Percentiles rank a stretch among this genome's conserved stretches.
phyloP scores from a whole-genome alignment of 495 filamentous ascomycete genomes.

The Aspergillus avenaceus region DNA sequence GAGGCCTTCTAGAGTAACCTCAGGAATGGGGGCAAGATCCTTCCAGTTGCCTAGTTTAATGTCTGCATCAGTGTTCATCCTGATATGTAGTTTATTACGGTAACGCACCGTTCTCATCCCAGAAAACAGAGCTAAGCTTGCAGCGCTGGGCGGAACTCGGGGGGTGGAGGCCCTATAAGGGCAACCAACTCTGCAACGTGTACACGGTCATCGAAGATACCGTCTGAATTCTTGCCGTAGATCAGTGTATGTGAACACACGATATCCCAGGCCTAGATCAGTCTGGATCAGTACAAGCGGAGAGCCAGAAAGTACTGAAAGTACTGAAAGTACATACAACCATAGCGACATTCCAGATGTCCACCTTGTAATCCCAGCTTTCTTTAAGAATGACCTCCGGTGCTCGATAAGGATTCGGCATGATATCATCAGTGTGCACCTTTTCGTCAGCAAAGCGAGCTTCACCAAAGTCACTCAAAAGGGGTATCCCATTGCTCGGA shows the following conservation, averaged over 20 bases:
- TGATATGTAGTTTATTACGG: too few species aligned
- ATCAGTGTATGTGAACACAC: slow-evolving; percentile 12
- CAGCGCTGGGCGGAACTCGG: slow-evolving; percentile 25
- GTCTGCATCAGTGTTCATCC: too few species aligned
- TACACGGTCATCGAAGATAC: slow-evolving; percentile 17
- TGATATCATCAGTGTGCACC: slow-evolving; percentile 16
- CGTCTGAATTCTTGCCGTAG: slow-evolving; percentile 11
- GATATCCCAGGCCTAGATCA: slow-evolving; percentile 17
- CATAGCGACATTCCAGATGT: slow-evolving; percentile 40
- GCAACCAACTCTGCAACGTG: slow-evolving; percentile 39
- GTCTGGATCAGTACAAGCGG: background rate
- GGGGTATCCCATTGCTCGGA: slow-evolving; percentile 9
- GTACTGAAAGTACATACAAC: slow-evolving; percentile 27
- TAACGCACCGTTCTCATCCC: too few species aligned
- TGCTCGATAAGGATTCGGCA: slow-evolving; percentile 15
- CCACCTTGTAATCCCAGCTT: slow-evolving; percentile 32
- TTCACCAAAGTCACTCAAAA: slow-evolving; percentile 26
- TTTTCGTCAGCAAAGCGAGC: slow-evolving; percentile 21
- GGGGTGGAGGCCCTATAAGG: slow-evolving; percentile 37
- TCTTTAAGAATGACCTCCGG: slow-evolving; percentile 36
- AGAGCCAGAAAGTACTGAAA: background rate
- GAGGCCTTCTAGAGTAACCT: slow-evolving; percentile 12
- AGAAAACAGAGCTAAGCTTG: slow-evolving; percentile 15
- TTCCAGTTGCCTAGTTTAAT: slow-evolving; percentile 22
- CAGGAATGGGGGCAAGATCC: slow-evolving; percentile 14